Evolutionary conservation across 2,329 filamentous ascomycete genomes (phyloP), one percentile per base, ranked within the genome.

Genomic region (Arthrobotrys musiformis): DNA sequence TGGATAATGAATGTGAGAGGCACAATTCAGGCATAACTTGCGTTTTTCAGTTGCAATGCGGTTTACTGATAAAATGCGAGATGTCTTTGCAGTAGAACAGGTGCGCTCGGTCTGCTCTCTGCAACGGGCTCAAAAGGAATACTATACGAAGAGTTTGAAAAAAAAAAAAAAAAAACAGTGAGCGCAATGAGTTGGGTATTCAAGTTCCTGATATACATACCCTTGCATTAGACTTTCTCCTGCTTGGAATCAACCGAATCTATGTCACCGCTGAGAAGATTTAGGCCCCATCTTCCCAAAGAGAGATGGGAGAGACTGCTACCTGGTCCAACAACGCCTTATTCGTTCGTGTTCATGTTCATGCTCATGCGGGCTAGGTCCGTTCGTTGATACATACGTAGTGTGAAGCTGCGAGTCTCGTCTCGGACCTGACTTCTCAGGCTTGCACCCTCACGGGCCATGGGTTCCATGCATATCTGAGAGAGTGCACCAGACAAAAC

Each of bases 391-490:
- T 61, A 63, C 17, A 61, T 66, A 68, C 54, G 22, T 66, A 24
- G 22, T 66, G 17, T 40, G 63, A 67, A 62, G 70, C 60, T 44
- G 50, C 17, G 15, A 61, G 50, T 62, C 56, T 68, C 46, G 50
- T 62, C 56, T 68, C 46, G 44, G 62, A 68, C 62, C 60, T 52
- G 62, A n/a, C 54, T 42, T 70, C 44, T 13, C 40, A 69, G 28
- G 64, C 26, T 37, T 17, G 48, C 54, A 52, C 50, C 40, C 63
- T 50, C 70, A 75, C 68, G 70, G 70, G 70, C 69, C 63, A 75
- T 75, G 70, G 70, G 70, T 75, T 68, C 63, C 70, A 75, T 69
- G 63, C 70, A 75, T 60, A 60, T 28, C 19, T 17, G 63, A 56
- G 70, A 68, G 61, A 54, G 40, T 62, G 46, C 50, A 64, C 54